Evolutionary conservation across 2,329 filamentous ascomycete species (phyloP).

Genomic region (Fusarium begoniae): DNA sequence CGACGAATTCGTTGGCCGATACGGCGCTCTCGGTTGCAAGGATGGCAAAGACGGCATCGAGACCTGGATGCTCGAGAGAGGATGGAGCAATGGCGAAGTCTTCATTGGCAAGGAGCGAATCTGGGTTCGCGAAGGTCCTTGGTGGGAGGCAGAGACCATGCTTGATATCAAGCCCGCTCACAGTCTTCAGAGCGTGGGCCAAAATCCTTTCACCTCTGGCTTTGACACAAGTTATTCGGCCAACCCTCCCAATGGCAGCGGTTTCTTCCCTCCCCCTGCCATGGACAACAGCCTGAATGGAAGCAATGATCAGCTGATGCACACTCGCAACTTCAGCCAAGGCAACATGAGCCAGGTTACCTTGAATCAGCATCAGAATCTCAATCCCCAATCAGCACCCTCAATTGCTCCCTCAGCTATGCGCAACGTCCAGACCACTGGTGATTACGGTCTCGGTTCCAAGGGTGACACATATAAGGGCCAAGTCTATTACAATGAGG

Average conservation of each 20-base stretch:
- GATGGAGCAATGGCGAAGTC: conserved; percentile 98
- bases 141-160: conserved; percentile 99
- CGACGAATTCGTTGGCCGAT: conserved; percentile 89
- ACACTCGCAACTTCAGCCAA: conserved; percentile 65
- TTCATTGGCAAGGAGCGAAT: conserved; percentile 89
- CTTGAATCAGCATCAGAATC: conserved; percentile 52
- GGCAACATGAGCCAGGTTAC: conserved; percentile 66
- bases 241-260: conserved; percentile 69
- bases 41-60: conserved; percentile 94
- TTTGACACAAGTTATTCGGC: conserved; percentile 79
- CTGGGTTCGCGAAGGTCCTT: conserved; percentile 93
- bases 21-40: conserved; percentile 82
- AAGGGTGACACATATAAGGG: conserved; percentile 85
- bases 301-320: conserved; percentile 77
- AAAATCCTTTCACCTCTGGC: conserved; percentile 54
- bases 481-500: conserved; percentile 77
- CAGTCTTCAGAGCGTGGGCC: conserved; percentile 52
- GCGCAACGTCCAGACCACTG: conserved; percentile 65
- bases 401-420: conserved; percentile 70
- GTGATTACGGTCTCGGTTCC: conserved; percentile 87
- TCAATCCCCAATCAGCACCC: conserved; percentile 54
- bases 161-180: conserved; percentile 83
- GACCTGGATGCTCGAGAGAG: conserved; percentile 91
- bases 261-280: conserved; percentile 75
- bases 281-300: conserved; percentile 70